A percentile compares a stretch with the other conserved stretches of the same genome.
Conservation (phyloP, 2,329 filamentous ascomycete species). For the Ceratocystis albifundus region DNA sequence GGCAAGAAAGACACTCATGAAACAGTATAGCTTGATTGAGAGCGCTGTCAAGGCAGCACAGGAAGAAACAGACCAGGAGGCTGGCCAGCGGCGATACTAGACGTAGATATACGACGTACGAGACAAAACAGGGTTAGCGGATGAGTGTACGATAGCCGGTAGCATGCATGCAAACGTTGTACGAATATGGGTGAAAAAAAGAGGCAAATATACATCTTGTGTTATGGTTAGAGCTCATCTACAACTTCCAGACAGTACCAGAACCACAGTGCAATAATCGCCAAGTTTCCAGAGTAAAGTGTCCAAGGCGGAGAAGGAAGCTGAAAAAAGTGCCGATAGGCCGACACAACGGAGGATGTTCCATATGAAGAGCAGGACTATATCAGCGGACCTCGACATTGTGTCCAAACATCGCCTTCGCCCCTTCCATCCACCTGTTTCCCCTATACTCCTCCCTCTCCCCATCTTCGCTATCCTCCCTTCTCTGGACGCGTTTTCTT, state of each 20-base stretch:
- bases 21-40: constrained; percentile 12
- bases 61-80: neutral
- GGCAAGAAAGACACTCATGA: constrained; percentile 10
- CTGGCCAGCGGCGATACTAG: neutral
- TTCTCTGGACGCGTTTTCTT: neutral
- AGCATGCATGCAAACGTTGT: neutral
- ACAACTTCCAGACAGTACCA: too few relatives aligned
- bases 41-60: neutral
- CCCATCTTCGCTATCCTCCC: neutral
- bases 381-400: too few relatives aligned
- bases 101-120: neutral
- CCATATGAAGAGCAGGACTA: too few relatives aligned
- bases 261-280: too few relatives aligned
- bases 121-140: neutral
- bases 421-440: too few relatives aligned
- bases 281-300: too few relatives aligned
- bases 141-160: constrained; percentile 12
- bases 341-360: too few relatives aligned
- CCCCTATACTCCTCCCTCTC: neutral
- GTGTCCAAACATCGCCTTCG: too few relatives aligned
- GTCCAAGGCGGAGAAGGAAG: too few relatives aligned
- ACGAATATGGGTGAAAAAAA: neutral
- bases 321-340: too few relatives aligned
- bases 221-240: too few relatives aligned
- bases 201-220: neutral